Conservation (phyloP, 495 filamentous ascomycete genomes). For the Xylaria curta region DNA sequence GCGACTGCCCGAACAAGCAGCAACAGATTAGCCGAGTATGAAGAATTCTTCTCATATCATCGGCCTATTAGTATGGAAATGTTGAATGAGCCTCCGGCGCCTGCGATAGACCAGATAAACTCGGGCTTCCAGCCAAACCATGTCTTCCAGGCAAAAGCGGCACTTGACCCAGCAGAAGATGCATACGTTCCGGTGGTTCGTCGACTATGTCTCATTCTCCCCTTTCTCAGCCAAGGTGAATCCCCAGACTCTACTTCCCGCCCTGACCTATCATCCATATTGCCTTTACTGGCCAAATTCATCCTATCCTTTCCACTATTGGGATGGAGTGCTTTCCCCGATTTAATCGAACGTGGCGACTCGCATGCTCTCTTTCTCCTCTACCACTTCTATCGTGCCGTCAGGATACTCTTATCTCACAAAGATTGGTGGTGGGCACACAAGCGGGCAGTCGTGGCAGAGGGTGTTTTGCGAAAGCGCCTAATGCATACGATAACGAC, state of each 20-base stretch:
- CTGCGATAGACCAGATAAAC: neutral
- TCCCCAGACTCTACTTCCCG: neutral
- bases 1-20: neutral
- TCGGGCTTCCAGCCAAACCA: neutral
- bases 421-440: conserved; percentile 30
- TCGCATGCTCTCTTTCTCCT: conserved; percentile 24
- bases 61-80: conserved; percentile 3
- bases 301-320: conserved; percentile 6
- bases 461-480: conserved; percentile 19
- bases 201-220: conserved; percentile 24
- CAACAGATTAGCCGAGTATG: neutral
- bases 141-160: neutral
- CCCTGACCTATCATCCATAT: neutral
- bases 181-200: conserved; percentile 14
- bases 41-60: conserved; percentile 8
- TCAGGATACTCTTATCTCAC: conserved; percentile 24
- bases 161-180: conserved; percentile 6
- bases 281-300: conserved; percentile 3
- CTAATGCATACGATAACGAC: neutral
- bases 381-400: conserved; percentile 32
- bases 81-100: neutral
- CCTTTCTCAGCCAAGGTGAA: conserved; percentile 14
- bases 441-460: conserved; percentile 19
- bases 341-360: conserved; percentile 20
- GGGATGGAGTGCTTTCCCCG: conserved; percentile 16